phyloP scores from a whole-genome alignment of 1,284 basidiomycete genomes.

The Pascua sp. region DNA sequence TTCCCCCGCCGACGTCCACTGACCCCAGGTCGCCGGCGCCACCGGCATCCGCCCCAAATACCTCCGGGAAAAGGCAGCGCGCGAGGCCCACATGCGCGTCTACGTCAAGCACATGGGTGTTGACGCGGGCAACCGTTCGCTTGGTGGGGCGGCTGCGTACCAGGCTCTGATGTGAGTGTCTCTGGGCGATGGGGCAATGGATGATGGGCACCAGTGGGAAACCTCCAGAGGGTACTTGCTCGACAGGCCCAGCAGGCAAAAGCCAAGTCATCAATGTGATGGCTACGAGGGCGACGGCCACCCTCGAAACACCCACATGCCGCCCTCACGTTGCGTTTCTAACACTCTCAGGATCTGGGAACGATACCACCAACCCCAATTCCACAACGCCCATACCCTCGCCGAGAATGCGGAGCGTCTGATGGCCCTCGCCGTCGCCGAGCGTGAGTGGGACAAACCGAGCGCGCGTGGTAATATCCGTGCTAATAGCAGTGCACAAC shows the following conservation, averaged over 20 bases:
- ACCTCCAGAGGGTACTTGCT: no score
- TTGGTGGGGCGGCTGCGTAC: constrained; percentile 46
- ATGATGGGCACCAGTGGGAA: no score
- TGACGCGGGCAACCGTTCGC: constrained; percentile 36
- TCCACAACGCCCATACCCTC: constrained; percentile 25
- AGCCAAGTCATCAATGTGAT: no score
- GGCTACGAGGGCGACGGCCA: no score
- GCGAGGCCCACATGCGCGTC: constrained; percentile 37
- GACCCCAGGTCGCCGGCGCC: no score
- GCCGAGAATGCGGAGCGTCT: constrained; percentile 39
- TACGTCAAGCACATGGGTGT: constrained; percentile 33
- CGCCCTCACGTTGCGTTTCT: no score
- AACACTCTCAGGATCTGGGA: constrained; percentile 35
- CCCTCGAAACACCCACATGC: no score
- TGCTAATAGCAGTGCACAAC: constrained; percentile 27
- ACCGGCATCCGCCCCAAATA: not conserved
- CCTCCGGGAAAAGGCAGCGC: constrained; percentile 35
- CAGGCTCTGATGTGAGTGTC: constrained; percentile 41
- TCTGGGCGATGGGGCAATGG: no score
- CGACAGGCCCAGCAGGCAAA: not conserved
- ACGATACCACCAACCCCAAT: constrained; percentile 37
- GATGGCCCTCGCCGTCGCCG: constrained; percentile 40
- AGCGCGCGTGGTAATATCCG: not conserved
- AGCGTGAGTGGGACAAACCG: constrained; percentile 31
- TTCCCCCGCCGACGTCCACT: no score